Percentiles rank a stretch among this genome's conserved stretches.
phyloP scores from a whole-genome alignment of 495 filamentous ascomycete species.

The Penicillium riverlandense region DNA sequence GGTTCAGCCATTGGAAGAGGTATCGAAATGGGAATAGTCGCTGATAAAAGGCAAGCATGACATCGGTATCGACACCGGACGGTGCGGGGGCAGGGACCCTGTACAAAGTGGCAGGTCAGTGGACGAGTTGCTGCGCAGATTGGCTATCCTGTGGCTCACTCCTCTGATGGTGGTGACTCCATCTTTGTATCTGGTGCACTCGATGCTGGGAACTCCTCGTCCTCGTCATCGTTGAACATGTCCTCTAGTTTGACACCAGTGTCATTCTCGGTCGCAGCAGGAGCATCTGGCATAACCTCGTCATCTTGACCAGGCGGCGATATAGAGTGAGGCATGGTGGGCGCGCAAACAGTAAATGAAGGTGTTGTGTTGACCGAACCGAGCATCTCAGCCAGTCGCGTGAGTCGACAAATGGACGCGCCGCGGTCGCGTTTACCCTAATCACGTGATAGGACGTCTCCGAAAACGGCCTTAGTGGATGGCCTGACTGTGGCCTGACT shows the following conservation, averaged over 20 bases:
- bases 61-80: constrained; percentile 61
- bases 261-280: constrained; percentile 20
- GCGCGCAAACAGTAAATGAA: background rate
- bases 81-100: constrained; percentile 20
- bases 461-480: background rate
- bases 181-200: constrained; percentile 39
- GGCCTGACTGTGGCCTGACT: too few species aligned
- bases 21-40: constrained; percentile 92
- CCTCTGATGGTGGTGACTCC: constrained; percentile 31
- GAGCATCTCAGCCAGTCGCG: background rate
- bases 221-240: constrained; percentile 69
- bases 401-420: background rate
- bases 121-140: background rate
- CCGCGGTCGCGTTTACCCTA: constrained; percentile 7
- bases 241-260: constrained; percentile 66
- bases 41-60: constrained; percentile 89
- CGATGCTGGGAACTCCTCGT: constrained; percentile 67
- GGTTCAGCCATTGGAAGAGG: constrained; percentile 97
- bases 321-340: constrained; percentile 48
- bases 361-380: background rate
- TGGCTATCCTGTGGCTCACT: constrained; percentile 23
- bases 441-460: constrained; percentile 8
- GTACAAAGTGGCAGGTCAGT: background rate
- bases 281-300: constrained; percentile 35
- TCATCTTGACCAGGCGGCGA: constrained; percentile 31